Base-by-base conservation (phyloP, 495 filamentous ascomycete genomes). In the Thozetella sp. region DNA sequence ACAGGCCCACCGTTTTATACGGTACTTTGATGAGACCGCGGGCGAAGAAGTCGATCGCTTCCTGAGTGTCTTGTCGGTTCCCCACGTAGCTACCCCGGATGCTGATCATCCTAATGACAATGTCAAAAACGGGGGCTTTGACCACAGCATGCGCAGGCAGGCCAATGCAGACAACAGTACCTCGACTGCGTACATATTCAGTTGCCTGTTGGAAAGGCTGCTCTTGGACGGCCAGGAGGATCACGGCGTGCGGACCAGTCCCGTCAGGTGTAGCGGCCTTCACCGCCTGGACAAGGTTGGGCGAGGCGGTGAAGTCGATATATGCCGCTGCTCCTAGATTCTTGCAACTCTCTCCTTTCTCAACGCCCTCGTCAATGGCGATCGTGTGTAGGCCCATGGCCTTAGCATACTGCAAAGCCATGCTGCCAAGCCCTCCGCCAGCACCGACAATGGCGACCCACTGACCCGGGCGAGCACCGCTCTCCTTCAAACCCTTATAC, bases 41-140 rank as follows among this genome's bases (percentile, higher is more conserved):
- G 25, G 83, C 72, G 78, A 86, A 97, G 82, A 97, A 97, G 64
- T 96, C 93, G 48, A 97, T 74, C 9, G 93, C 93, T 72, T 97
- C 93, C 15, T 85, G 79, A 0, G 83, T 89, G 67, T 98, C 94
- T 70, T 90, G 86, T 51, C 91, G 85, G 73, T 94, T 97, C 43
- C 93, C 93, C 59, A 97, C 93, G 68, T 97, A 97, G 62, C 86
- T 90, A 43, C 93, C 93, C 80, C 91, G 92, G 83, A 98, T 97
- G 62, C 75, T 89, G 75, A 97, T 89, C 92, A 97, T 96, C 57
- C 79, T 68, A 62, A 93, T 82, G 24, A 97, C 93, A 2, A 88
- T 90, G 62, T 90, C 84, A 69, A 97, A 95, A 22, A 97, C 93
- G 10, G 91, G 89, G 2, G 93, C 93, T 58, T 84, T 84, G 51